Evolutionary conservation across 2,329 filamentous ascomycete species (phyloP).

Genomic region (Claviceps purpurea): DNA sequence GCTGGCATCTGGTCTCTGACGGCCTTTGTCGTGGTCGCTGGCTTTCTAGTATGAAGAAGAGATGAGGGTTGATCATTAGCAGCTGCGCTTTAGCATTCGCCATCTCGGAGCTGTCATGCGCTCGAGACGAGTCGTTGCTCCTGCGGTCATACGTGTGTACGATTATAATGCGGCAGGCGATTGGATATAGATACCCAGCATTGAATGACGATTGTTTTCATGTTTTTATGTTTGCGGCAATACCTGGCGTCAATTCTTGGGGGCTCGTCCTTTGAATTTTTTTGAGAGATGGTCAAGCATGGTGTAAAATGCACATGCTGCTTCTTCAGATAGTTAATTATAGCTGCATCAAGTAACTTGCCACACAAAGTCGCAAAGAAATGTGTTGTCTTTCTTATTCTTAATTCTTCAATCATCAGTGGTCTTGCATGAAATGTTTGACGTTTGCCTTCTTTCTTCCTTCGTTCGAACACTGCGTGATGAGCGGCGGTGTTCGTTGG

Average conservation of each 20-base stretch:
- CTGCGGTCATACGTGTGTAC: not conserved
- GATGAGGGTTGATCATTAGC: not conserved
- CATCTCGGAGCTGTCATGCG: not conserved
- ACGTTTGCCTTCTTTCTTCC: too few species aligned
- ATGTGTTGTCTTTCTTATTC: not conserved
- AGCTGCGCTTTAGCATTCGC: not conserved
- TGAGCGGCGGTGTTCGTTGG: too few species aligned
- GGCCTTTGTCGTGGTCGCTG: slow-evolving; percentile 29
- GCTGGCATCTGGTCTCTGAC: slow-evolving; percentile 38
- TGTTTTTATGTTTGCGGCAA: not conserved
- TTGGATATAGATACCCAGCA: slow-evolving; percentile 1
- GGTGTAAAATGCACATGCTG: too few species aligned
- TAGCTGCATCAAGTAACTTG: not conserved
- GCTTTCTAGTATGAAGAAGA: slow-evolving; percentile 25
- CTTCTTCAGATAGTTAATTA: not conserved
- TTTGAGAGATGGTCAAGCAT: too few species aligned
- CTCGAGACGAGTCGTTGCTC: not conserved
- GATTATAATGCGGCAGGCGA: not conserved
- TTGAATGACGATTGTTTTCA: not conserved
- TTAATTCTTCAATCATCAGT: not conserved
- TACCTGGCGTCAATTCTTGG: not conserved
- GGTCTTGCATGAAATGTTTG: too few species aligned
- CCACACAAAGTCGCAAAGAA: too few species aligned
- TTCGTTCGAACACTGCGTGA: too few species aligned
- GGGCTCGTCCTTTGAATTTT: too few species aligned